A percentile compares a stretch with the other conserved stretches of the same genome.
Evolutionary conservation across 345 rosid genomes (phyloP).

Genomic region (Salix viminalis): DNA sequence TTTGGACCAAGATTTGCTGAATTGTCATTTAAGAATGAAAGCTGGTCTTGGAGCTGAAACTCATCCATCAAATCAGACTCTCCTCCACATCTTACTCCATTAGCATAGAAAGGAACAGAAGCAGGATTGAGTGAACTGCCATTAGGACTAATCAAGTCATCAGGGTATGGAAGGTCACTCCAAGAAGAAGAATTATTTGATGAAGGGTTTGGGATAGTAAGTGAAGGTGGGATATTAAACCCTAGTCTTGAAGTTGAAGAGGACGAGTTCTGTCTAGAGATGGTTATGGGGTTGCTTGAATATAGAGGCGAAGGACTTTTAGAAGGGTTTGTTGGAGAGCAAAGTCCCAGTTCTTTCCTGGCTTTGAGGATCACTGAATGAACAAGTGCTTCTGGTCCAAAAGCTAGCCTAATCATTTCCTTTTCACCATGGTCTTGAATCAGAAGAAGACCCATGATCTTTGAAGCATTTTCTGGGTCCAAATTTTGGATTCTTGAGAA

Average conservation of each 20-base stretch:
- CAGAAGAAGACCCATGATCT: slow-evolving; percentile 87
- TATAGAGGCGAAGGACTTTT: slow-evolving; percentile 43
- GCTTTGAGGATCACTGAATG: slow-evolving; percentile 66
- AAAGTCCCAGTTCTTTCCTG: slow-evolving; percentile 62
- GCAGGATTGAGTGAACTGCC: slow-evolving; percentile 50
- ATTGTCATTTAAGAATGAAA: slow-evolving; percentile 57
- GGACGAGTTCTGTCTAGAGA: slow-evolving; percentile 40
- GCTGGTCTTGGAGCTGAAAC: slow-evolving; percentile 61
- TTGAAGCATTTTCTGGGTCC: slow-evolving; percentile 89
- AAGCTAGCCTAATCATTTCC: slow-evolving; percentile 89
- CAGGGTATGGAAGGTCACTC: slow-evolving; percentile 48
- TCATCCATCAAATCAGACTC: slow-evolving; percentile 52
- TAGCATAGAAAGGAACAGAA: slow-evolving; percentile 54
- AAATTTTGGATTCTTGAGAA: slow-evolving; percentile 69
- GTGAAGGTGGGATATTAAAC: slow-evolving; percentile 37
- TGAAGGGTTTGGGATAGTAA: slow-evolving; percentile 37
- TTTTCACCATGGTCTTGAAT: slow-evolving; percentile 93
- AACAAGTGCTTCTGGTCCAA: slow-evolving; percentile 75
- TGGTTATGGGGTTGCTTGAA: slow-evolving; percentile 25
- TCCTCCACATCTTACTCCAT: slow-evolving; percentile 46
- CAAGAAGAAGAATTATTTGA: slow-evolving; percentile 30
- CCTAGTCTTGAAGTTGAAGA: slow-evolving; percentile 35
- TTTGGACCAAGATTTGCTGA: slow-evolving; percentile 32
- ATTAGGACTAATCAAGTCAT: slow-evolving; percentile 46
- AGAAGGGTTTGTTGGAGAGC: slow-evolving; percentile 39